Percentiles rank a stretch among this genome's conserved stretches.
Evolutionary conservation across 805 yeast species (phyloP).

Genomic region (Suhomyces faveliae): DNA sequence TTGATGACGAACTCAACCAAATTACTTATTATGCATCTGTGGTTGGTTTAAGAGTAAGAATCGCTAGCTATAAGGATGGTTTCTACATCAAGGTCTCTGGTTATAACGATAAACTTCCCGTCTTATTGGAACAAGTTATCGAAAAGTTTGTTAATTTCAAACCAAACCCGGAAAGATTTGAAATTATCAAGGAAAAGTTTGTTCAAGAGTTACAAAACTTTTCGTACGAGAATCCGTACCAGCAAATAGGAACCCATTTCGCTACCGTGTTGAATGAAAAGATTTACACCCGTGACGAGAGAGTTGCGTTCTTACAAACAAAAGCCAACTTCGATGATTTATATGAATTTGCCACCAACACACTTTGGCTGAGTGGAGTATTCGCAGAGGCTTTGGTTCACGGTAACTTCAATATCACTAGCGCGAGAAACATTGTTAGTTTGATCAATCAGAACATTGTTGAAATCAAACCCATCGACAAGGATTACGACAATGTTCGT

Average conservation of each 20-base stretch:
- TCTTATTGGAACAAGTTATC: slow-evolving; percentile 60
- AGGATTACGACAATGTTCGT: slow-evolving; percentile 31
- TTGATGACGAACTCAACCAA: slow-evolving; percentile 75
- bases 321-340: slow-evolving; percentile 51
- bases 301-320: slow-evolving; percentile 45
- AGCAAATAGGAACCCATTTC: slow-evolving; percentile 64
- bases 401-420: slow-evolving; percentile 63
- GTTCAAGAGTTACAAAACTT: slow-evolving; percentile 64
- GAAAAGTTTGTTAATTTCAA: slow-evolving; percentile 50
- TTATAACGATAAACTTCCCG: slow-evolving; percentile 75
- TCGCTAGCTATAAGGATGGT: slow-evolving; percentile 67
- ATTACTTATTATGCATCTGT: slow-evolving; percentile 79
- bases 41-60: slow-evolving; percentile 66
- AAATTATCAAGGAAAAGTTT: slow-evolving; percentile 61
- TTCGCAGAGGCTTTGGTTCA: slow-evolving; percentile 70
- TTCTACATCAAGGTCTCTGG: slow-evolving; percentile 68
- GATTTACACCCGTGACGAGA: slow-evolving; percentile 64
- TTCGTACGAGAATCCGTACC: slow-evolving; percentile 72
- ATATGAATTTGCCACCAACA: slow-evolving; percentile 42
- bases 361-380: slow-evolving; percentile 53
- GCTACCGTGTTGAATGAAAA: slow-evolving; percentile 68
- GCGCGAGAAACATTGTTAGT: slow-evolving; percentile 51
- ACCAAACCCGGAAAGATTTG: slow-evolving; percentile 59
- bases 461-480: slow-evolving; percentile 12
- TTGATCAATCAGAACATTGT: slow-evolving; percentile 26